Evolutionary conservation across 2,329 filamentous ascomycete genomes (phyloP).

Genomic region (Curvularia sp.): DNA sequence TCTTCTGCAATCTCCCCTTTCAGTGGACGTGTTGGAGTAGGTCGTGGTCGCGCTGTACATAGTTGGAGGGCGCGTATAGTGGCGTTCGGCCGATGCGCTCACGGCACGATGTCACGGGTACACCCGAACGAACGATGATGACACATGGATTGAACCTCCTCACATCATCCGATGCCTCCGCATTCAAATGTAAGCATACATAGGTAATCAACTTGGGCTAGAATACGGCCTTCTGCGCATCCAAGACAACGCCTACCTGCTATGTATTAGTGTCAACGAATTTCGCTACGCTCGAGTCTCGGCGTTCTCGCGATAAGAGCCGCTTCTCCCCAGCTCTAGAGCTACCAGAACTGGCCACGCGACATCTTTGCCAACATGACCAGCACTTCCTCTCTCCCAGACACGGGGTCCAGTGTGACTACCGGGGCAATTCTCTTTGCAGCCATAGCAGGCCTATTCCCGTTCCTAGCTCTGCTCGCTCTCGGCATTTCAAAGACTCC

Average conservation of each 20-base stretch:
- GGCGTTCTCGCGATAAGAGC: conserved; percentile 27
- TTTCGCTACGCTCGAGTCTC: conserved; percentile 15
- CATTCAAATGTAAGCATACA: background rate
- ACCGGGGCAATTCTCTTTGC: conserved; percentile 29
- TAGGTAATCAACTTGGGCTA: background rate
- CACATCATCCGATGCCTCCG: conserved; percentile 11
- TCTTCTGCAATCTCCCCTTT: conserved; percentile 18
- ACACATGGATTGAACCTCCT: conserved; percentile 34
- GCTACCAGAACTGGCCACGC: conserved; percentile 11
- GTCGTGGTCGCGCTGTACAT: background rate
- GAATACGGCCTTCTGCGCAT: background rate
- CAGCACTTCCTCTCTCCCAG: conserved; percentile 24
- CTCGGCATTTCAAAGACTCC: conserved; percentile 36
- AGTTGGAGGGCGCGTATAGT: conserved; percentile 3
- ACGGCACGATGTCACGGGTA: conserved; percentile 32
- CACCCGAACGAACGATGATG: conserved; percentile 16
- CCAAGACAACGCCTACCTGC: conserved; percentile 16
- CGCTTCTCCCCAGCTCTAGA: conserved; percentile 7
- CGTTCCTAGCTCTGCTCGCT: conserved; percentile 31
- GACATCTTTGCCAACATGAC: conserved; percentile 21
- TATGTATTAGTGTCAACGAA: conserved; percentile 19
- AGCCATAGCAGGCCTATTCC: conserved; percentile 23
- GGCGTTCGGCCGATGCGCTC: conserved; percentile 18
- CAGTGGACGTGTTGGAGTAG: conserved; percentile 8
- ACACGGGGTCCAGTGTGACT: conserved; percentile 24